phyloP scores from a whole-genome alignment of 1,139 yeast species.

The Kurtzmaniella quercitrusa region DNA sequence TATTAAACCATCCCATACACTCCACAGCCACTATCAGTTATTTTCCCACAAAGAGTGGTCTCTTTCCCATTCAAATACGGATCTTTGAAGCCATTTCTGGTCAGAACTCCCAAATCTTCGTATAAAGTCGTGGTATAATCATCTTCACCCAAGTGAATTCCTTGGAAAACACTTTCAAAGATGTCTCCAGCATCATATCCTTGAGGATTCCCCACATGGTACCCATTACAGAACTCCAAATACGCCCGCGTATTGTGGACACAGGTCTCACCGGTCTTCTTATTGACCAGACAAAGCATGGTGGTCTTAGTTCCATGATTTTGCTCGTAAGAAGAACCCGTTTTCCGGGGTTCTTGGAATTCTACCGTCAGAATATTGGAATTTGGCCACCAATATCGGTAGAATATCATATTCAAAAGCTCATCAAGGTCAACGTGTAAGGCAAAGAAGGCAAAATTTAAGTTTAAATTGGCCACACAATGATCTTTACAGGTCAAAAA shows the following conservation, averaged over 20 bases:
- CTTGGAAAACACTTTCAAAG: conserved; percentile 4
- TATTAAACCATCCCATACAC: not conserved
- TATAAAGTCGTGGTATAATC: conserved; percentile 3
- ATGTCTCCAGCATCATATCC: conserved; percentile 1
- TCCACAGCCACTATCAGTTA: not conserved
- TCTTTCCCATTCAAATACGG: conserved; percentile 2
- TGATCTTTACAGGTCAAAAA: conserved; percentile 23
- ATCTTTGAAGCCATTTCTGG: conserved; percentile 2
- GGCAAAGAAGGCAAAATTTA: conserved; percentile 34
- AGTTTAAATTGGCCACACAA: conserved; percentile 30
- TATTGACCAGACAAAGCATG: conserved; percentile 28
- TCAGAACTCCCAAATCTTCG: conserved; percentile 4
- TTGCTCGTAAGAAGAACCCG: not conserved
- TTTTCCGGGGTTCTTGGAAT: not conserved
- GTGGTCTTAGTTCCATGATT: conserved; percentile 10
- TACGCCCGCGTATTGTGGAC: conserved; percentile 13
- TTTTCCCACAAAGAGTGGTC: conserved; percentile 2
- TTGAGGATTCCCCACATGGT: not conserved
- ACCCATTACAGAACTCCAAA: conserved; percentile 6
- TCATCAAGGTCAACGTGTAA: conserved; percentile 25
- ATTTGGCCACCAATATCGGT: conserved; percentile 1
- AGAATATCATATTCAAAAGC: conserved; percentile 16
- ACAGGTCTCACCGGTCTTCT: conserved; percentile 27
- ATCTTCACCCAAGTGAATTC: conserved; percentile 5
- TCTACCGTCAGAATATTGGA: not conserved